Base-by-base conservation (phyloP, 208 protist genomes). In the Trypanosomatidae sp. region DNA sequence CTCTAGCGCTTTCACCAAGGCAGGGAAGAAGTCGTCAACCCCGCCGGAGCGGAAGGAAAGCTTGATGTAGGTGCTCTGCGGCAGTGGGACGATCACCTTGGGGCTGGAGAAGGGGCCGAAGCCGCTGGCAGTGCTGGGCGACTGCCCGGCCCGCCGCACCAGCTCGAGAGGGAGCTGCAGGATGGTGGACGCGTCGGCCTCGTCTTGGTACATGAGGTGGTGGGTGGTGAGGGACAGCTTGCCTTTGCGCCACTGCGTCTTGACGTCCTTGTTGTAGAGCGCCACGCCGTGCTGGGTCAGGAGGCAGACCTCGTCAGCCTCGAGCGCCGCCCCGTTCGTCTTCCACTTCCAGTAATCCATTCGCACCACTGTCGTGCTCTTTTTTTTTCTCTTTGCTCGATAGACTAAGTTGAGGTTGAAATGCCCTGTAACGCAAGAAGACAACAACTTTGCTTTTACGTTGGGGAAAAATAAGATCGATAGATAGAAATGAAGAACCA, bases 141-240 rank as follows among this genome's bases (percentile, higher is more conserved):
- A 36, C 62, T 73, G 62, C 1, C 81, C 82, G 2, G 86, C 70
- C 15, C 69, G 73, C 2, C 69, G 56, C 22, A 90, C 70, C 49
- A 72, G 64, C 76, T 91, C 83, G 12, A 96, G 64, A 0, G 83
- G 68, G 66, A 96, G 71, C 62, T 85, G 77, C 66, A 94, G 53
- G 3, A 80, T 53, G 13, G 41, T 80, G 4, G 69, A 60, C 12
- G 49, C 55, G 10, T 84, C 73, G 1, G 64, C 66, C 3, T 82
- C 76, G 33, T 76, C 76, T 10, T 83, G 77, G 68, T 88, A 95
- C 44, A 92, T 75, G 13, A 95, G 75, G 53, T 89, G 68, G 73
- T 92, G 81, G 13, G 88, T 91, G 1, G 89, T 85, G 17, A 96
- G 68, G 7, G 81, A 83, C 49, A 96, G 49, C 59, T 85, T 92